Conservation (phyloP, 2,329 filamentous ascomycete genomes). For the Camillea tinctor region DNA sequence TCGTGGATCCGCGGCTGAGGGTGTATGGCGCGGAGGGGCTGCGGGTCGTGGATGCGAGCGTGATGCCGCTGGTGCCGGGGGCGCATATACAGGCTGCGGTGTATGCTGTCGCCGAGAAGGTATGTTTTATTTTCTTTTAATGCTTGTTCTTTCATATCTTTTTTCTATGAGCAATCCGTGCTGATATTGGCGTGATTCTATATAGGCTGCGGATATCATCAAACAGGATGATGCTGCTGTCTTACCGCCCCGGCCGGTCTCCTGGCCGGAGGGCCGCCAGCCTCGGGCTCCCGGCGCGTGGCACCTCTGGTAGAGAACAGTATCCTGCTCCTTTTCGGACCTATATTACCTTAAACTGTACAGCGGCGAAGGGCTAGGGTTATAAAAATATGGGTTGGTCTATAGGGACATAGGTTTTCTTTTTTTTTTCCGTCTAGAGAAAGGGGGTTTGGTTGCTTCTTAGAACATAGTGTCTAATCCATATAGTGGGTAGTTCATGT, state of each 20-base stretch:
- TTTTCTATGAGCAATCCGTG: not conserved
- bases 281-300: not conserved
- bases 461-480: no score
- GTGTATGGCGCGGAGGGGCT: constrained; percentile 45
- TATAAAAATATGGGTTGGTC: no score
- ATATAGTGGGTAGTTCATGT: no score
- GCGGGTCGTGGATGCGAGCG: constrained; percentile 44
- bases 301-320: not conserved
- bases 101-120: constrained; percentile 38
- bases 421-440: no score
- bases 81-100: constrained; percentile 30
- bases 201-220: not conserved
- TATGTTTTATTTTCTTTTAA: constrained; percentile 15
- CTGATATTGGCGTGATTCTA: not conserved
- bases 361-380: no score
- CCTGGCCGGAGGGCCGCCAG: not conserved
- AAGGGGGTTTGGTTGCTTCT: no score
- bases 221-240: not conserved
- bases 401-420: no score
- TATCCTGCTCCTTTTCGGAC: no score
- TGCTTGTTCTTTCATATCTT: not conserved
- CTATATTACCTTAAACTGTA: no score
- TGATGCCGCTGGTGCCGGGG: constrained; percentile 45
- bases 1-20: constrained; percentile 40
- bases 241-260: not conserved